Evolutionary conservation across 768 basidiomycete species (phyloP).

Genomic region (Daedalea quercina): DNA sequence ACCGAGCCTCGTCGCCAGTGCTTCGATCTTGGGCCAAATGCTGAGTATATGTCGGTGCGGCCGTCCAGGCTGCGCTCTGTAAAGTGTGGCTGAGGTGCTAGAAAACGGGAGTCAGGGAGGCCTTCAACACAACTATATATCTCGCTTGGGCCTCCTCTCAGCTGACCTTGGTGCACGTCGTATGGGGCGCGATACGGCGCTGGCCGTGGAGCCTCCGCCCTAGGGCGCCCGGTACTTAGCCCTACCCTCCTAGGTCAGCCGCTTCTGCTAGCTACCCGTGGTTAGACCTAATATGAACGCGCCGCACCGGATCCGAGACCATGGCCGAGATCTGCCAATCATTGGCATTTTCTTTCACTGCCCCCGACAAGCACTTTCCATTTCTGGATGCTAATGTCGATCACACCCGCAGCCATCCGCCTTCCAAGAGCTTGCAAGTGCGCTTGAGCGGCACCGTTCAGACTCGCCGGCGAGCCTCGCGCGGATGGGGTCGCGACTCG

Average conservation of each 20-base stretch:
- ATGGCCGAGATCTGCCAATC: too few species aligned
- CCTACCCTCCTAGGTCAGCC: too few species aligned
- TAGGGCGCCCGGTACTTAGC: too few species aligned
- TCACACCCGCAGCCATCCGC: slow-evolving; percentile 33
- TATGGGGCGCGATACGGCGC: not conserved
- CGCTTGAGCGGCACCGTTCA: slow-evolving; percentile 43
- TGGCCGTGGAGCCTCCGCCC: too few species aligned
- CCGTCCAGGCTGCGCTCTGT: too few species aligned
- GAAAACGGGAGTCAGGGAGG: not conserved
- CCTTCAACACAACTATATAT: not conserved
- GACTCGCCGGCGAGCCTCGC: slow-evolving; percentile 5
- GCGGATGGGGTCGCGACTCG: too few species aligned
- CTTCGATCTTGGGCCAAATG: too few species aligned
- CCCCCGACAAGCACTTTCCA: not conserved
- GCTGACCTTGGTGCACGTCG: not conserved
- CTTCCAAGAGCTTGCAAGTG: slow-evolving; percentile 41
- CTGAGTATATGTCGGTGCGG: too few species aligned
- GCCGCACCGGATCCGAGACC: too few species aligned
- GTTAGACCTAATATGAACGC: too few species aligned
- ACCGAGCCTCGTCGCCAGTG: too few species aligned
- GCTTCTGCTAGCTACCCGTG: too few species aligned
- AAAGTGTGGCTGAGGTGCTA: not conserved
- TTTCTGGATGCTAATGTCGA: not conserved
- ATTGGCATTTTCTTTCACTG: not conserved
- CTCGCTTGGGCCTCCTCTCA: not conserved